Conservation (phyloP, 768 basidiomycete species). For the Lactarius evosmus region DNA sequence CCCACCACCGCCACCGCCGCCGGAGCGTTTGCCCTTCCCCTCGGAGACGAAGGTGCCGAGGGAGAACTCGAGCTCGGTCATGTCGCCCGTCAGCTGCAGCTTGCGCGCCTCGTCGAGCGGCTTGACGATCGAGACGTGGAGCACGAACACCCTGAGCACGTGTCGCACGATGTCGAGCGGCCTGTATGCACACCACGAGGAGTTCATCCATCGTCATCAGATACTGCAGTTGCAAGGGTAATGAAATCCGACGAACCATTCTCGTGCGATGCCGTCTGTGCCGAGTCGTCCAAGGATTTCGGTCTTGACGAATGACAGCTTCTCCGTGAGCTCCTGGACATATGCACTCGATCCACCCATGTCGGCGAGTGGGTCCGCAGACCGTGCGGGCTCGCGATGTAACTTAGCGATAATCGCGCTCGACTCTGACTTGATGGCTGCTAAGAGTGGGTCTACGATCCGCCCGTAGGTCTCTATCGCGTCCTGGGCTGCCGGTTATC, state of each 20-base stretch:
- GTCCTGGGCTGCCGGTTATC: conserved; percentile 39
- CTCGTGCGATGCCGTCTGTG: conserved; percentile 65
- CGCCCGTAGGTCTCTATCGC: conserved; percentile 50
- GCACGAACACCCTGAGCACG: conserved; percentile 79
- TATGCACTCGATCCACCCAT: conserved; percentile 73
- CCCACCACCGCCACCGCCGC: conserved; percentile 39
- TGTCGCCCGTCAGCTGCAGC: conserved; percentile 90
- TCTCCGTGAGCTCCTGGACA: conserved; percentile 90
- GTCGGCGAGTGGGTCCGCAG: conserved; percentile 54
- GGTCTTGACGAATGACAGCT: conserved; percentile 73
- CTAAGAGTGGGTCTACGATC: conserved; percentile 58
- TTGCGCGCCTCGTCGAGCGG: conserved; percentile 92
- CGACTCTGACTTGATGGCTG: conserved; percentile 76
- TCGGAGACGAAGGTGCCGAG: conserved; percentile 74
- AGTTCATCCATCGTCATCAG: neutral
- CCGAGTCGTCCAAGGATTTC: conserved; percentile 71
- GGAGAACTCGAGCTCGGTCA: conserved; percentile 95
- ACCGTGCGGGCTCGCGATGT: conserved; percentile 78
- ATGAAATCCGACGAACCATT: conserved; percentile 56
- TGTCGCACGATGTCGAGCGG: conserved; percentile 59
- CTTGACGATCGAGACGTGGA: conserved; percentile 91
- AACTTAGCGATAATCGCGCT: conserved; percentile 75
- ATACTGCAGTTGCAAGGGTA: neutral
- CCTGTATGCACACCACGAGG: too few relatives aligned
- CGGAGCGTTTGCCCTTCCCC: conserved; percentile 48